Conservation (phyloP, 2,329 filamentous ascomycete species). For the Arachnomyces sp. region DNA sequence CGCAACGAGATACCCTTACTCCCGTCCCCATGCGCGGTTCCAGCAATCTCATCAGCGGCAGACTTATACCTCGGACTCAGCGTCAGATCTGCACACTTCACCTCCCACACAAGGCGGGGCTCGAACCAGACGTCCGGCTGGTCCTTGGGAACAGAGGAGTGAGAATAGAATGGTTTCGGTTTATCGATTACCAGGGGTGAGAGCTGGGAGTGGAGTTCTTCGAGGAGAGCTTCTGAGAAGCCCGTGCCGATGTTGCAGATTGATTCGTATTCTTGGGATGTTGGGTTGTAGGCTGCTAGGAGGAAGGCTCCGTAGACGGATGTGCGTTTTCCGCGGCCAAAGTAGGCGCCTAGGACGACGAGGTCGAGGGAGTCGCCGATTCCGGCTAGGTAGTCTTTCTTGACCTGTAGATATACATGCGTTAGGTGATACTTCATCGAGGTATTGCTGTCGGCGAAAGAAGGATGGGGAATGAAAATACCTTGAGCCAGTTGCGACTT, state of each 20-base stretch:
- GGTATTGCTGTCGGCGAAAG: background rate
- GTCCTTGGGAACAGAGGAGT: constrained; percentile 75
- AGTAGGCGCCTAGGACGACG: constrained; percentile 89
- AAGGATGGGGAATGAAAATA: constrained; percentile 28
- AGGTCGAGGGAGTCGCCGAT: constrained; percentile 94
- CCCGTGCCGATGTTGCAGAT: constrained; percentile 98
- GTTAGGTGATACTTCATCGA: constrained; percentile 5
- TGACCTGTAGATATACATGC: constrained; percentile 53
- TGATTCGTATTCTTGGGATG: constrained; percentile 76
- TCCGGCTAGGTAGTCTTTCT: constrained; percentile 93
- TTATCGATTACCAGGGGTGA: constrained; percentile 73
- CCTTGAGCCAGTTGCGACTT: constrained; percentile 97
- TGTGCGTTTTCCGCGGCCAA: constrained; percentile 89
- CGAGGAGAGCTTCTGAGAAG: constrained; percentile 89
- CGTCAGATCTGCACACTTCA: constrained; percentile 92
- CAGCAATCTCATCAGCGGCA: constrained; percentile 72
- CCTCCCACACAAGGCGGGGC: constrained; percentile 89
- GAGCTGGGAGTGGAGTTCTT: constrained; percentile 70
- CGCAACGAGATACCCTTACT: constrained; percentile 75
- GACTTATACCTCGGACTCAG: constrained; percentile 88
- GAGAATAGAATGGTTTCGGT: constrained; percentile 88
- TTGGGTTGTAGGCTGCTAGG: constrained; percentile 82
- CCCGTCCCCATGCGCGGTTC: constrained; percentile 55
- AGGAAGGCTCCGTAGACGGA: constrained; percentile 94
- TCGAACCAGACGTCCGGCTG: constrained; percentile 99